These are phyloP conservation scores for Salix suchowensis DNA, from an alignment of 345 rosid species.

Conservation along the genomic window DNA sequence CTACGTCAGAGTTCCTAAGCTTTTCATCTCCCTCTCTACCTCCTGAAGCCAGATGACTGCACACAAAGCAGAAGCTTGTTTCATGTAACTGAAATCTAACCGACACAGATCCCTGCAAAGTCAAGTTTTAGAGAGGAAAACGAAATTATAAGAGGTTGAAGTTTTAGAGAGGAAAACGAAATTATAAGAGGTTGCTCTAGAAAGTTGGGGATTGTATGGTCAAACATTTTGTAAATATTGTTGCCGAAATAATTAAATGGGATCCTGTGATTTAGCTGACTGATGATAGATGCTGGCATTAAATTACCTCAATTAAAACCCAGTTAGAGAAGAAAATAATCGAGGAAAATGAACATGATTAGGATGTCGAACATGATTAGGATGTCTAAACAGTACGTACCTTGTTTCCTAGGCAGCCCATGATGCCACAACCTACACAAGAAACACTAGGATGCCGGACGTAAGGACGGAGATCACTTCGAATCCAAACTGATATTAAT, in stretches of 20 bases:
- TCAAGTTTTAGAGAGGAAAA: neutral
- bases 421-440: constrained; percentile 73
- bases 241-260: neutral
- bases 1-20: constrained; percentile 56
- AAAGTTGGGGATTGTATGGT: neutral
- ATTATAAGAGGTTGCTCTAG: neutral
- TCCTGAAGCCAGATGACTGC: constrained; percentile 81
- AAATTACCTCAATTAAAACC: neutral
- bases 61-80: constrained; percentile 78
- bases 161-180: neutral
- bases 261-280: neutral
- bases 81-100: constrained; percentile 61
- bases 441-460: constrained; percentile 57
- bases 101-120: constrained; percentile 69
- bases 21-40: constrained; percentile 69
- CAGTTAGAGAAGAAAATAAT: neutral
- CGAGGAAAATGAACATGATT: neutral
- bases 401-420: constrained; percentile 85
- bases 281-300: neutral
- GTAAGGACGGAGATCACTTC: constrained; percentile 46
- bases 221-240: neutral
- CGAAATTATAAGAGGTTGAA: neutral
- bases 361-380: neutral
- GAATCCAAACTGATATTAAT: constrained; percentile 61
- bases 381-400: constrained; percentile 22